A percentile compares a stretch with the other conserved stretches of the same genome.
phyloP scores from a whole-genome alignment of 306 rosid genomes.

The Cucumis sativus region DNA sequence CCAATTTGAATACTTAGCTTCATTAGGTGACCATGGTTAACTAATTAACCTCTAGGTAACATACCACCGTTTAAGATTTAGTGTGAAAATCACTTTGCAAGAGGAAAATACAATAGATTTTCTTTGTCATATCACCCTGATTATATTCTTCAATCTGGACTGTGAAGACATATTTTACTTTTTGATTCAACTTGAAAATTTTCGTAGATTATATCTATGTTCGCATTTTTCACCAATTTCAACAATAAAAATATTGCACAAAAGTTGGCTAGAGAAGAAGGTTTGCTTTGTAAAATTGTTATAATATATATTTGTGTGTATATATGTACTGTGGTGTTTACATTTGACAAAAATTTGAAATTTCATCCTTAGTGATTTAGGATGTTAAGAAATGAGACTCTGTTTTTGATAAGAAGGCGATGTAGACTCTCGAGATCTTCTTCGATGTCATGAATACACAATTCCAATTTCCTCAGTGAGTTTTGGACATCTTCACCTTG shows the following conservation, averaged over 20 bases:
- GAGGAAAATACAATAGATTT: background rate
- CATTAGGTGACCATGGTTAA: background rate
- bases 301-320: background rate
- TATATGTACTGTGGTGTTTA: background rate
- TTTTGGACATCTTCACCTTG: background rate
- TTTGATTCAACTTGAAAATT: background rate
- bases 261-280: background rate
- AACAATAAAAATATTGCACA: background rate
- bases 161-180: background rate
- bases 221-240: background rate
- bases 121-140: background rate
- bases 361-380: conserved; percentile 5
- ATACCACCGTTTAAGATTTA: background rate
- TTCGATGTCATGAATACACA: conserved; percentile 14
- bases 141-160: background rate
- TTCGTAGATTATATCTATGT: background rate
- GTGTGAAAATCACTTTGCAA: background rate
- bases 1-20: background rate
- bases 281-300: background rate
- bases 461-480: conserved; percentile 1
- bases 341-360: background rate
- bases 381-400: conserved; percentile 23
- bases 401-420: conserved; percentile 16
- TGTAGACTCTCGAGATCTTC: conserved; percentile 6
- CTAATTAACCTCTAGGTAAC: background rate